phyloP scores from a whole-genome alignment of 352 stramenopile genomes.

The Lagenidium sp. region DNA sequence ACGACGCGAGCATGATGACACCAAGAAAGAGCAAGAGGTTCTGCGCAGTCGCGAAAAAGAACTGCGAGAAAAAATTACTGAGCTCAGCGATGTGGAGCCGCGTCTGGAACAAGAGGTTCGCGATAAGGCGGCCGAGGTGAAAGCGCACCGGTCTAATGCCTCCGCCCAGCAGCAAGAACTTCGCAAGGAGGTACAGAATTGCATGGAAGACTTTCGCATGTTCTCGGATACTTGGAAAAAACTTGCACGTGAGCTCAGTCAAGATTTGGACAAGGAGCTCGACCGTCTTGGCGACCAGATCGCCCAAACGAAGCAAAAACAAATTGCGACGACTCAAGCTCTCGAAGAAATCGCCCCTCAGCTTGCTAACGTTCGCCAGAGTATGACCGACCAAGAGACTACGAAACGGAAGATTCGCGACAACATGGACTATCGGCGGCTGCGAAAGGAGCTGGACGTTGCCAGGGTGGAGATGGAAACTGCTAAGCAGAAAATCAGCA shows the following conservation, averaged over 20 bases:
- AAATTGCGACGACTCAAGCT: constrained; percentile 22
- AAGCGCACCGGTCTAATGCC: constrained; percentile 16
- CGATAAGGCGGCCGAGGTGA: constrained; percentile 30
- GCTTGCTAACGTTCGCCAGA: constrained; percentile 25
- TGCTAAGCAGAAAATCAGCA: constrained; percentile 35
- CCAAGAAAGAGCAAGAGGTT: constrained; percentile 31
- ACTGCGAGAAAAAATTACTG: constrained; percentile 32
- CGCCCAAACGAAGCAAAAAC: constrained; percentile 28
- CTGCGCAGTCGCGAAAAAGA: constrained; percentile 47
- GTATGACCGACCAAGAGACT: constrained; percentile 38
- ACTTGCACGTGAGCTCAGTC: constrained; percentile 21
- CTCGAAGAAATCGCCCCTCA: constrained; percentile 40
- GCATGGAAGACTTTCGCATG: constrained; percentile 27
- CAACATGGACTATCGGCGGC: constrained; percentile 60
- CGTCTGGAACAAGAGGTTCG: constrained; percentile 30
- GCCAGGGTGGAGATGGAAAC: constrained; percentile 25
- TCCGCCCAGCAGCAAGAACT: background rate
- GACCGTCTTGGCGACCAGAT: constrained; percentile 30
- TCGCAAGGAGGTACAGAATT: constrained; percentile 13
- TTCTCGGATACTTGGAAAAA: constrained; percentile 34
- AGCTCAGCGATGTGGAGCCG: constrained; percentile 27
- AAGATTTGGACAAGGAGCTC: constrained; percentile 36
- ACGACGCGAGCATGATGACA: constrained; percentile 38
- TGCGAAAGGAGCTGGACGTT: constrained; percentile 37
- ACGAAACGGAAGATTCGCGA: constrained; percentile 67